Evolutionary conservation across 2,329 filamentous ascomycete species (phyloP).

Genomic region (Scedosporium dehoogii): DNA sequence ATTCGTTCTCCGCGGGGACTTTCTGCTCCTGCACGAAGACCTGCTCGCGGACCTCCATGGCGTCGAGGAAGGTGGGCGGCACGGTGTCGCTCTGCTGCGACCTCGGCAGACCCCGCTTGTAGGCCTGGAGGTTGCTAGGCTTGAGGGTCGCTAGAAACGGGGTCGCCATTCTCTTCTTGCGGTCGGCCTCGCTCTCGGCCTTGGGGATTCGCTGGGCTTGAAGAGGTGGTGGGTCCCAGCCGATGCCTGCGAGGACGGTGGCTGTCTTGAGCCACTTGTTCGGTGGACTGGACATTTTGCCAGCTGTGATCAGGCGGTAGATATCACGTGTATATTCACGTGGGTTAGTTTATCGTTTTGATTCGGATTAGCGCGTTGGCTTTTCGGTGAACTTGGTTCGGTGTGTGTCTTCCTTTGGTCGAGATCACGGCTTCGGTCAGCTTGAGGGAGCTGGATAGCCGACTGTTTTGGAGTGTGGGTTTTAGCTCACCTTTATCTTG

Average conservation of each 20-base stretch:
- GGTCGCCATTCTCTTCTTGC: slow-evolving; percentile 29
- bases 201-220: background rate
- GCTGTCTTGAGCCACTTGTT: background rate
- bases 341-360: too few relatives aligned
- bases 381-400: too few relatives aligned
- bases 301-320: too few relatives aligned
- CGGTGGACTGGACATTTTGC: too few relatives aligned
- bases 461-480: too few relatives aligned
- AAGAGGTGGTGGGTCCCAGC: background rate
- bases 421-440: too few relatives aligned
- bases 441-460: too few relatives aligned
- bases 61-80: slow-evolving; percentile 49
- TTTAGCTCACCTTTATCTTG: too few relatives aligned
- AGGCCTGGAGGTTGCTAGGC: slow-evolving; percentile 39
- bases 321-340: too few relatives aligned
- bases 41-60: slow-evolving; percentile 49
- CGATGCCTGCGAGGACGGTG: background rate
- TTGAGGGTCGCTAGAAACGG: slow-evolving; percentile 38
- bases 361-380: too few relatives aligned
- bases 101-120: slow-evolving; percentile 28
- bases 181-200: background rate
- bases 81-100: slow-evolving; percentile 34
- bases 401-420: too few relatives aligned
- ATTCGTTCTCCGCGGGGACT: slow-evolving; percentile 56
- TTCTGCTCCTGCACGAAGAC: slow-evolving; percentile 54